Evolutionary conservation across 768 basidiomycete genomes (phyloP), one percentile per base, ranked within the genome.

Genomic region (Leccinum arenicola): DNA sequence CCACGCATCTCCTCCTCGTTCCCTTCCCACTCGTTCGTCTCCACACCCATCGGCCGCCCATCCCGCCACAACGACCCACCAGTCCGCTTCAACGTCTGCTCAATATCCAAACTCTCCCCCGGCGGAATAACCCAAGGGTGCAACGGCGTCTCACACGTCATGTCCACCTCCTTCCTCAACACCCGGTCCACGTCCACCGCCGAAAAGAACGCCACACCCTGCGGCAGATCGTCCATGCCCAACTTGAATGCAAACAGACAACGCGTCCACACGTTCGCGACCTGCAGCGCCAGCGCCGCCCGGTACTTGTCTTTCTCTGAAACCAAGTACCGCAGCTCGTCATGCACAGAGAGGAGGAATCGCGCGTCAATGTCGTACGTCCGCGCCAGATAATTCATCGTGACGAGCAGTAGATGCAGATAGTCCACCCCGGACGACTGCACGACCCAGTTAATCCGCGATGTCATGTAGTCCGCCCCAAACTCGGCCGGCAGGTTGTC

Each of bases 361-460:
- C 96, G 84, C 1, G 95, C 95, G 11, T 88, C 68, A 67, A 98
- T 97, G 64, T 82, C 75, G 76, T 96, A 98, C 55, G 84, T 86
- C 48, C 74, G 72, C 57, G 89, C 86, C 36, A 99, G 83, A 71
- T 97, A 81, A 60, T 94, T 85, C 95, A 98, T 98, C 5, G 94
- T 84, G 50, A 95, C 92, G 67, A 99, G 93, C 59, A 98, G 83
- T 40, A 99, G 85, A 68, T 99, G 97, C 9, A 98, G 87, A 23
- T 23, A 98, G 73, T 98, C 97, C 48, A 98, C 96, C 4, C 96
- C 96, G 0, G 95, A 97, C 3, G 95, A 98, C 68, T 98, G 97
- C 7, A 98, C 97, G 52, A 95, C 97, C 97, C 97, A 98, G 69
- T 99, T 99, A 23, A 98, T 95, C 49, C 97, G 85, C 7, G 94